phyloP scores from a whole-genome alignment of 2,329 filamentous ascomycete genomes.

The Trichophyton mentagrophytes region DNA sequence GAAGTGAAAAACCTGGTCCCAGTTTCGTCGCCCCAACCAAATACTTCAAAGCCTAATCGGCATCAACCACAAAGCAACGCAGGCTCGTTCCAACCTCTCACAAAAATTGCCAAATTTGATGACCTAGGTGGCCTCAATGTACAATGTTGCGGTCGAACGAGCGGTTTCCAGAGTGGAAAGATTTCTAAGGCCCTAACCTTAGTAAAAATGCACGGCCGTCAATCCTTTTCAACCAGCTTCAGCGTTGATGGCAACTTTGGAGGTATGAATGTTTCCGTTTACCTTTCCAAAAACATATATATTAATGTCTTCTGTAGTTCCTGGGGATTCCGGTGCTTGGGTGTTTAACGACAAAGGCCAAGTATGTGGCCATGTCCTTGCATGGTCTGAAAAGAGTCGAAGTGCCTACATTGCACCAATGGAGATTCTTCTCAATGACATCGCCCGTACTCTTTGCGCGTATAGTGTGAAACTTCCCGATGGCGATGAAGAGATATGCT shows the following conservation, averaged over 20 bases:
- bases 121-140: slow-evolving; percentile 62
- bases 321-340: slow-evolving; percentile 89
- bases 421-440: slow-evolving; percentile 78
- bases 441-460: slow-evolving; percentile 63
- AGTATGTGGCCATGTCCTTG: slow-evolving; percentile 80
- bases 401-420: slow-evolving; percentile 91
- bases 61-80: slow-evolving; percentile 19
- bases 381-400: slow-evolving; percentile 67
- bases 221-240: slow-evolving; percentile 63
- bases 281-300: not conserved
- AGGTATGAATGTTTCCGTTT: slow-evolving; percentile 24
- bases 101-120: slow-evolving; percentile 42
- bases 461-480: slow-evolving; percentile 57
- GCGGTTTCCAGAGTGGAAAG: slow-evolving; percentile 64
- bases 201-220: slow-evolving; percentile 76
- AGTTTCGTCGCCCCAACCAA: not conserved
- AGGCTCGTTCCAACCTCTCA: slow-evolving; percentile 35
- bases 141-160: slow-evolving; percentile 79
- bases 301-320: slow-evolving; percentile 38
- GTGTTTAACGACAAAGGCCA: slow-evolving; percentile 71
- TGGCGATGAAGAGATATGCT: slow-evolving; percentile 17
- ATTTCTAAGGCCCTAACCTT: slow-evolving; percentile 68
- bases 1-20: slow-evolving; percentile 58
- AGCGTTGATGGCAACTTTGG: slow-evolving; percentile 49
- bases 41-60: not conserved